Base-by-base conservation (phyloP, 2,329 filamentous ascomycete genomes). In the Claviceps pazoutovae region DNA sequence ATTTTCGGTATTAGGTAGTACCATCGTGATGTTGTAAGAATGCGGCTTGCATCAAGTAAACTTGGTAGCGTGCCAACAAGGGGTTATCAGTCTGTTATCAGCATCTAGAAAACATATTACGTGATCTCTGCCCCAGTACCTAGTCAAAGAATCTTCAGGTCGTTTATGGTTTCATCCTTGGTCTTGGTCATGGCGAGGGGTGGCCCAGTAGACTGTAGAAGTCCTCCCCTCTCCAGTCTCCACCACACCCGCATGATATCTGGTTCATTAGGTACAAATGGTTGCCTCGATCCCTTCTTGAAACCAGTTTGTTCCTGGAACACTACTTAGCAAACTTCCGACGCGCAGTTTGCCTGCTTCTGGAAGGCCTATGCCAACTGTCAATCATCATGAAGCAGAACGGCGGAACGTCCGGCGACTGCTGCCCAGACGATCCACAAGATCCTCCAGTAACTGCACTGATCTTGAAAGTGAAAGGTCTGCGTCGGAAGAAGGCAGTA, bases 141-240 rank as follows among this genome's bases (percentile, higher is more conserved):
- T 4, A 42, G 45, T 11, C 11, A 21, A 17, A 34, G 16, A 46
- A 19, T 19, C 45, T 42, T 21, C 11, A 34, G 47, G 14, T 34
- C 3, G 37, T 43, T 4, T n/a, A 19, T 19, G 26, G 26, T 11
- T 30, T 11, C 16, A 48, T 23, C n/a, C 36, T 49, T 49, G 21
- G 47, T 34, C 47, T 30, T 9, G 30, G 30, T 4, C 30, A 30
- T 43, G 14, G 21, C 46, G 5, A 49, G 23, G 37, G 47, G 47
- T 34, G 38, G 17, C 16, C 47, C 47, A 43, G 37, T 37, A 48
- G 11, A 17, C 47, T 36, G 37, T 37, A 48, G 11, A 17, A 21
- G 36, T 43, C 23, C 38, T 49, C 16, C 46, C 48, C 48, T 49
- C 48, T 43, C 48, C 48, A 49, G 38, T 49, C 48, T 43, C 48